Evolutionary conservation across 2,329 filamentous ascomycete genomes (phyloP), one percentile per base, ranked within the genome.

Genomic region (Curvularia lunata): DNA sequence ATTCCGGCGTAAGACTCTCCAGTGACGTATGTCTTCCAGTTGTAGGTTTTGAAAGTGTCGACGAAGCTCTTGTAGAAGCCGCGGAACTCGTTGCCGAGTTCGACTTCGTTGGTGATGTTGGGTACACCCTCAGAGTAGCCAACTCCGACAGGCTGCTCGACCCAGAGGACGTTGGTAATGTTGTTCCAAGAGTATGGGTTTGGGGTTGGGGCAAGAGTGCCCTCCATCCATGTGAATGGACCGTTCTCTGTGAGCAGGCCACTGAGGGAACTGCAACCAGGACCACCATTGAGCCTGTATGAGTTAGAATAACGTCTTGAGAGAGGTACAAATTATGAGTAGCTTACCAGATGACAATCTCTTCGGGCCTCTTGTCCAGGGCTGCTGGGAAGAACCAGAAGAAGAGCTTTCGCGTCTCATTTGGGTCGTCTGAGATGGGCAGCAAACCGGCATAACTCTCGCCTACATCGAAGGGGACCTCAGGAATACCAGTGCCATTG

Each of bases 171-270:
- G 54, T 78, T 78, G 40, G 76, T 78, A 40, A 78, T 49, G 43
- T 79, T 78, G 3, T 64, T 85, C 89, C 89, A 93, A n/a, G 84
- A 84, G 79, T 88, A 92, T 0, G 84, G 82, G 70, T 92, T 92
- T 43, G 80, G 77, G 0, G 86, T 81, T 0, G 90, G 89, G 18
- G 82, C 81, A 54, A 82, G 84, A 0, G 89, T 93, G 32, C 91
- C 91, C 12, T 85, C 82, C 70, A 89, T 85, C 75, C 76, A 78
- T 1, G 64, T 72, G 50, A 75, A 75, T 0, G 90, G 88, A 0
- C 91, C 90, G 66, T 92, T 93, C 66, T 94, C 91, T 49, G 91
- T 89, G 9, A 94, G 73, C 1, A 93, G 79, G 7, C 89, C 90
- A 63, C 87, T 83, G 6, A 91, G 81, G 1, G 87, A 90, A 30